Evolutionary conservation across 805 yeast genomes (phyloP).

Genomic region (Maudiozyma saulgeensis): DNA sequence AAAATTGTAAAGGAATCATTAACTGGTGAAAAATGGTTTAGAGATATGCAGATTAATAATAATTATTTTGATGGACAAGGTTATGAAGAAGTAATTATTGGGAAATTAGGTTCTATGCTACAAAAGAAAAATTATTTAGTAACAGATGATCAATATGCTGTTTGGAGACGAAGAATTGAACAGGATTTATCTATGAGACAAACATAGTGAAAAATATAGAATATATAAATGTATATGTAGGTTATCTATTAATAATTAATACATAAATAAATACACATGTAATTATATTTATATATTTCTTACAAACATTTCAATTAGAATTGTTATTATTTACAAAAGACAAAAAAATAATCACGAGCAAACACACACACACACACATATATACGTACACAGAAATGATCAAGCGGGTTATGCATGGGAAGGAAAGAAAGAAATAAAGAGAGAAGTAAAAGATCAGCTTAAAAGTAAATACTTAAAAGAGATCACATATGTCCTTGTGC

Average conservation of each 20-base stretch:
- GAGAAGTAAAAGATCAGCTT: too few species aligned
- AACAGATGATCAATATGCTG: conserved; percentile 24
- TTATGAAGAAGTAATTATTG: conserved; percentile 17
- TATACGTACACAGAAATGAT: background rate
- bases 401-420: background rate
- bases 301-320: background rate
- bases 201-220: background rate
- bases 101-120: conserved; percentile 31
- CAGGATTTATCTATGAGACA: conserved; percentile 21
- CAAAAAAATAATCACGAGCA: too few species aligned
- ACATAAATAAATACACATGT: background rate
- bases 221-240: background rate
- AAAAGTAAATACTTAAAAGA: too few species aligned
- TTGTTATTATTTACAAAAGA: background rate
- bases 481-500: conserved; percentile 18
- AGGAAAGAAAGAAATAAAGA: too few species aligned
- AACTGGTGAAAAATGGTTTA: conserved; percentile 52
- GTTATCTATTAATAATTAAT: background rate
- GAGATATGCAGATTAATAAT: conserved; percentile 40
- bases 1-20: conserved; percentile 45
- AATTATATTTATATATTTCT: background rate
- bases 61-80: conserved; percentile 25
- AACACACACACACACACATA: background rate
- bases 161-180: conserved; percentile 28
- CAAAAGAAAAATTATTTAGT: conserved; percentile 26